Evolutionary conservation across 305 asterid genomes (phyloP), one percentile per base, ranked within the genome.

Genomic region (Fraxinus latifolia): DNA sequence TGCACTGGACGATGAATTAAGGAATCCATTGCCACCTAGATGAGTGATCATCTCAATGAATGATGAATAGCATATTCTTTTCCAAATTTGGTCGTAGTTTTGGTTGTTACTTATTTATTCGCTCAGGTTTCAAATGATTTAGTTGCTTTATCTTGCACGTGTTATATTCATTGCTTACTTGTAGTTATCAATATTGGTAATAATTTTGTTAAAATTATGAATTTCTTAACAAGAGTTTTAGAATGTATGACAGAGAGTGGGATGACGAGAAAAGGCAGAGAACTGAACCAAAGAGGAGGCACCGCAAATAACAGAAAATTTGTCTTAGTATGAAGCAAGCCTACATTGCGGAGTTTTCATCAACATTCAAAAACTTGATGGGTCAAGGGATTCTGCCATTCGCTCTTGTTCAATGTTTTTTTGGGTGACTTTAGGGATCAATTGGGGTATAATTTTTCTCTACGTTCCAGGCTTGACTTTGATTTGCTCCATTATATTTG

Each of bases 231-330:
- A 68, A 77, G 25, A 17, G n/a, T 39, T 74, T 82, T 86, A 92
- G 97, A 77, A 65, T 91, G 82, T 95, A 93, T 39, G 98, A 96
- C 79, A 91, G 99, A 86, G 99, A 93, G 77, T 93, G 99, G 99
- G 99, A 96, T 31, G 98, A 96, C 25, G 99, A 96, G 67, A 96
- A 96, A 92, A 91, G 99, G 88, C 99, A 90, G 87, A 91, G 99
- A 89, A 92, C 89, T 74, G 98, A 96, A 83, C 91, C 90, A 6
- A 96, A 96, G 87, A 90, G 99, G 89, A 87, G 99, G 82, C 98
- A 96, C 83, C 92, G 98, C 33, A 95, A 96, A 85, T 93, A 92
- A 9, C 37, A 79, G 29, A 67, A 31, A 79, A 76, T 70, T 79
- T 79, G 84, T 67, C 50, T 0, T 0, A 21, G 60, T 82, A 31